phyloP scores from a whole-genome alignment of 345 rosid genomes.

The Durio zibethinus region DNA sequence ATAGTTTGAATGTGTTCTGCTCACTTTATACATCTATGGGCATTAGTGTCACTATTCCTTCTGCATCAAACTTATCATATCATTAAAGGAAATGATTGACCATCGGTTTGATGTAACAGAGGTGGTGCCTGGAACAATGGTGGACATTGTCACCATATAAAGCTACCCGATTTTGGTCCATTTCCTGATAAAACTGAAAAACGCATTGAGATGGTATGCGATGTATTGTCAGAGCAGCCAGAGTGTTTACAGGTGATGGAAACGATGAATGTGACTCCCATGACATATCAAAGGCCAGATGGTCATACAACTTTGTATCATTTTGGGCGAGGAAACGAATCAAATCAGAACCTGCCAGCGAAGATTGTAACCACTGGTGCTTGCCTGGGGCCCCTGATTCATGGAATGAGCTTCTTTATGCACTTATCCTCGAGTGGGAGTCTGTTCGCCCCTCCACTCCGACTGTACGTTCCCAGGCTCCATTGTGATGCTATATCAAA shows the following conservation, averaged over 20 bases:
- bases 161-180: conserved; percentile 42
- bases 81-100: not conserved
- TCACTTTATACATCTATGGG: not conserved
- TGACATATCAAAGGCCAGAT: conserved; percentile 48
- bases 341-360: conserved; percentile 44
- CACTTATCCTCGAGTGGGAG: conserved; percentile 40
- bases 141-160: conserved; percentile 17
- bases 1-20: not conserved
- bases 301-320: conserved; percentile 59
- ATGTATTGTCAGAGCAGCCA: conserved; percentile 27
- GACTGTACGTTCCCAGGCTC: conserved; percentile 15
- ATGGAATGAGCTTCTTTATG: conserved; percentile 66
- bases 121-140: conserved; percentile 49
- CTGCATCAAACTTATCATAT: not conserved
- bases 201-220: conserved; percentile 23
- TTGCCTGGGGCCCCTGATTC: conserved; percentile 68
- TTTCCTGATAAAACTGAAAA: conserved; percentile 26
- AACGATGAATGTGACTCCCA: conserved; percentile 47
- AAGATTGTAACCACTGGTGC: conserved; percentile 84
- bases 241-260: conserved; percentile 17
- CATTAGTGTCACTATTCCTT: not conserved
- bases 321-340: conserved; percentile 35
- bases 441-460: not conserved
- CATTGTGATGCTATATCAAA: not conserved
- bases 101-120: conserved; percentile 28